Base-by-base conservation (phyloP, 2,329 filamentous ascomycete genomes). In the Exserohilum turcica region DNA sequence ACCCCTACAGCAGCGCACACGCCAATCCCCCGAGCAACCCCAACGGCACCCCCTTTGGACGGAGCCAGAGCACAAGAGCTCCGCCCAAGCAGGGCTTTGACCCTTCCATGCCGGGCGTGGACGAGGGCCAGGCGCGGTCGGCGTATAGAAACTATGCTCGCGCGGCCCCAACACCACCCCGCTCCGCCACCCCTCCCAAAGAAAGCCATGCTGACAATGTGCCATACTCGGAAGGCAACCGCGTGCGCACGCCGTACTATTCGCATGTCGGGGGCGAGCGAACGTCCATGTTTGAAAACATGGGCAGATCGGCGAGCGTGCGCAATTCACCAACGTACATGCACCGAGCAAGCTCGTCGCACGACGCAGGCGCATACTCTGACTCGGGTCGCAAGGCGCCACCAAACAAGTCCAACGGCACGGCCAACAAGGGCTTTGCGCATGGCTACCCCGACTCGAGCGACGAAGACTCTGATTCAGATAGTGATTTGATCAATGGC, bases 21-120 rank as follows among this genome's bases (percentile, higher is more conserved):
- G 40, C 38, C 53, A 53, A 43, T n/a, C 29, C 54, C 40, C 44
- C 56, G 16, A 63, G 63, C 49, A 74, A 73, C 27, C 71, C 71
- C 6, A 73, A 74, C 31, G 72, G 74, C 39, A 65, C 75, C 6
- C 70, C 70, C 3, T 71, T 77, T 52, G 67, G 67, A 16, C 72
- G 76, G 16, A 77, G 68, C 43, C 70, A 73, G 37, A 76, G 73
- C 44, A 71, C 73, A 3, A 67, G 72, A 45, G 74, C 78, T 3
- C 81, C 82, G 61, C 80, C 77, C 60, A 83, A 78, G 66, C 74
- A 77, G 38, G 84, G 83, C 4, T 87, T 86, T 64, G 81, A 84
- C 49, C 83, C 84, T 16, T 78, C 78, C n/a, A 78, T 78, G 6
- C 78, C 82, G 28, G 83, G 81, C n/a, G 82, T 79, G 31, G 84